A percentile compares a stretch with the other conserved stretches of the same genome.
Conservation (phyloP, 2,329 filamentous ascomycete genomes). For the Pyrenophora seminiperda region DNA sequence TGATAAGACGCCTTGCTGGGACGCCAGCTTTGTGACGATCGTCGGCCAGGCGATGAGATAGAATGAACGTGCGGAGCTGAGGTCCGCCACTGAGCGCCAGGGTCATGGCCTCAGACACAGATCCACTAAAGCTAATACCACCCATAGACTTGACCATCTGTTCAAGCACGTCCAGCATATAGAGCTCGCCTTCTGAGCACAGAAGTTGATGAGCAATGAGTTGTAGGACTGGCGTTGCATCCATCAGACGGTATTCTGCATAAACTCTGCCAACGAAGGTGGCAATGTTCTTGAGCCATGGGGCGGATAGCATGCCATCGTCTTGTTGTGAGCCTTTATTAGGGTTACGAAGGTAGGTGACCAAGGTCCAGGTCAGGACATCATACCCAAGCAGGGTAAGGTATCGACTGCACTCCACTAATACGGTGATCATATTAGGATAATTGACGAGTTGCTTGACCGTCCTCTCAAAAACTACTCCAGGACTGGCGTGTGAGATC, state of each 20-base stretch:
- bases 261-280: conserved; percentile 92
- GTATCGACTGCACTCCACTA: conserved; percentile 92
- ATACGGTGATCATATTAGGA: conserved; percentile 89
- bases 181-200: conserved; percentile 75
- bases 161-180: conserved; percentile 87
- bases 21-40: conserved; percentile 75
- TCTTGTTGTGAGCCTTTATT: conserved; percentile 64
- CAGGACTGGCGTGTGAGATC: conserved; percentile 87
- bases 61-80: conserved; percentile 75
- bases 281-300: conserved; percentile 88
- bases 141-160: conserved; percentile 93
- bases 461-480: conserved; percentile 86
- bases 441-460: conserved; percentile 92
- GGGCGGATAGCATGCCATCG: conserved; percentile 77
- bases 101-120: conserved; percentile 87
- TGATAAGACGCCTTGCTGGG: conserved; percentile 79
- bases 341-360: conserved; percentile 69
- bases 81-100: conserved; percentile 87
- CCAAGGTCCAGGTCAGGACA: conserved; percentile 87
- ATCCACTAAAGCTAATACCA: conserved; percentile 83
- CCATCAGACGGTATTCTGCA: conserved; percentile 81
- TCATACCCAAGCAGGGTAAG: conserved; percentile 94
- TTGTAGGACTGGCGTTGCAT: conserved; percentile 81
- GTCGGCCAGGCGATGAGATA: conserved; percentile 77
- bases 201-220: conserved; percentile 87